Evolutionary conservation across 2,329 filamentous ascomycete genomes (phyloP), one percentile per base, ranked within the genome.

Genomic region (Penicillium crustosum): DNA sequence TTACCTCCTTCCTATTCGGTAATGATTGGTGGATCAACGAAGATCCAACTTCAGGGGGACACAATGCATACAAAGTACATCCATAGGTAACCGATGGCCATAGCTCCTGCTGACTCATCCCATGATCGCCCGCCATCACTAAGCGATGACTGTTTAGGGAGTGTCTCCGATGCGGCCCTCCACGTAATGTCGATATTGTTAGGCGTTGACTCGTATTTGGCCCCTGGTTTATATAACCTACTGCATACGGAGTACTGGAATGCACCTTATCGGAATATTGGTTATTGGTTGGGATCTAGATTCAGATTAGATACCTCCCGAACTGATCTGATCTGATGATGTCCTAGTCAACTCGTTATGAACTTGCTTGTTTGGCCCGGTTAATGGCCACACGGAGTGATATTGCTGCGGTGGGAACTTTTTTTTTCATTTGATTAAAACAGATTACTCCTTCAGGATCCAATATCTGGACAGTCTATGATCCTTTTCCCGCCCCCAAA

Each of bases 31-130:
- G 44, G 57, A 57, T 61, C 49, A 52, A 52, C 10, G 47, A 58
- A 47, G 44, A 53, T 60, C 61, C 51, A 41, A 49, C n/a, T 55
- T 51, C 39, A 58, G 38, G 56, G 57, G 59, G 21, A 10, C 2
- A 29, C 15, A 61, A 38, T n/a, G 4, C 23, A 23, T 23, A 23
- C 36, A 10, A 19, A 9, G 36, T n/a, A 2, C 23, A 23, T 23
- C 2, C 36, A 10, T 39, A 9, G 36, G 36, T 66, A 68, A 65
- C 62, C 51, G 61, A 61, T 69, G 68, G 69, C 61, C 68, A 70
- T 68, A 71, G 69, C 69, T 71, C 54, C 42, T 2, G 33, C 35
- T 55, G 45, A 53, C 45, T 55, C 47, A 55, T 25, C 23, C 56
- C 29, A 52, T 59, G 57, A 59, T 59, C 57, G 53, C 39, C 53